phyloP scores from a whole-genome alignment of 2,329 filamentous ascomycete species.

The Xylariaceae sp. region DNA sequence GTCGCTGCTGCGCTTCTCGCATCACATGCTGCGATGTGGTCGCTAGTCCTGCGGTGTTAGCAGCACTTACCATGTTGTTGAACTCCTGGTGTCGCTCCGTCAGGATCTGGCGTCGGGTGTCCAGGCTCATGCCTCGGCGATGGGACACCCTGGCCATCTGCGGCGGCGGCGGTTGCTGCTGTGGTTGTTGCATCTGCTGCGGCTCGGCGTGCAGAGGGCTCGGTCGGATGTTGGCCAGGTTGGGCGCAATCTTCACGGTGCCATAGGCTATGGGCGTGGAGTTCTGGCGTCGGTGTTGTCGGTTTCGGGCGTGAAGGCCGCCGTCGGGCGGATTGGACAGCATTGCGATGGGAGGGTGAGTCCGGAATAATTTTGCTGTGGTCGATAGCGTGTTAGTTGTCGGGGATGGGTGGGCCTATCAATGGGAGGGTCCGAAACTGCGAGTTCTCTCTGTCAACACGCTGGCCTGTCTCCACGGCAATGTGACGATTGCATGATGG shows the following conservation, averaged over 20 bases:
- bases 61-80: conserved; percentile 48
- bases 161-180: conserved; percentile 15
- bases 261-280: conserved; percentile 79
- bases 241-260: conserved; percentile 60
- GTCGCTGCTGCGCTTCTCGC: conserved; percentile 88
- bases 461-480: neutral
- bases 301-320: conserved; percentile 67
- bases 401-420: conserved; percentile 29
- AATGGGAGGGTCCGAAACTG: conserved; percentile 42
- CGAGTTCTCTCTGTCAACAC: neutral
- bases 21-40: conserved; percentile 68
- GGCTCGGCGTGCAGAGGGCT: conserved; percentile 28
- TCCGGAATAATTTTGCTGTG: conserved; percentile 52
- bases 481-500: neutral
- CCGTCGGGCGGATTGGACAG: conserved; percentile 65
- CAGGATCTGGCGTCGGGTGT: conserved; percentile 58
- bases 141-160: conserved; percentile 47
- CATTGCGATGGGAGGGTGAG: conserved; percentile 67
- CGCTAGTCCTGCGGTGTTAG: conserved; percentile 53
- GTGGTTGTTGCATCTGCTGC: conserved; percentile 9
- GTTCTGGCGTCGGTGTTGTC: conserved; percentile 79
- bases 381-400: conserved; percentile 42
- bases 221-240: conserved; percentile 53
- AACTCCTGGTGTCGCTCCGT: conserved; percentile 42
- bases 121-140: conserved; percentile 79